Base-by-base conservation (phyloP, 306 rosid genomes). In the Pachyrhizus erosus region DNA sequence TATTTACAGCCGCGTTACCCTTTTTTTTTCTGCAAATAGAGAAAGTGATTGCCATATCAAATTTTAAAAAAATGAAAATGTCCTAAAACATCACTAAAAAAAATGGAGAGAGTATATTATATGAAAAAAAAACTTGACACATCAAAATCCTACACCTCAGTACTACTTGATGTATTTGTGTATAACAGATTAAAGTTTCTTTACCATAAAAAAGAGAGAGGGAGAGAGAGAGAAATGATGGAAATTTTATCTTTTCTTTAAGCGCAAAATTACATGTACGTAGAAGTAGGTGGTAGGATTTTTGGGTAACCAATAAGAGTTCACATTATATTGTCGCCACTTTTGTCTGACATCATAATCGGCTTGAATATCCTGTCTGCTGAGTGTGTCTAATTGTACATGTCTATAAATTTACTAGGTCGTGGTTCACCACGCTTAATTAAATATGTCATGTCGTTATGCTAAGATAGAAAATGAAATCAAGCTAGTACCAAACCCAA, bases 331-430 rank as follows among this genome's bases (percentile, higher is more conserved):
- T 24, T 21, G 54, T 69, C 75, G 23, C 75, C 33, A 18, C 78
- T n/a, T 52, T 18, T 75, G 27, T 55, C 80, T 57, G 51, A 39
- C 79, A 55, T 58, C 23, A 58, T 57, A 58, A 40, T 57, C 57
- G 39, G 15, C 40, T 43, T 75, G 52, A 57, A 58, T 58, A 31
- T 75, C 68, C 17, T 58, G 54, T 54, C 37, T 58, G 26, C 18
- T 75, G 54, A 40, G 69, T 58, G 15, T 75, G 14, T 75, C 52
- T 21, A 58, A 5, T 14, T 75, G 17, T 8, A 26, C 27, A 20
- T 37, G 23, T 15, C 8, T 55, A 15, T 0, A 62, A 9, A 11
- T 20, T 40, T 7, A 17, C 51, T 46, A 0, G 26, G 26, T 72
- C 76, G 24, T 1, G 17, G 26, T 26, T 43, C 7, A 45, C 23